These are phyloP conservation scores for Cryphonectria carpinicola DNA, from an alignment of 2,329 filamentous ascomycete species.

Conservation along the genomic window DNA sequence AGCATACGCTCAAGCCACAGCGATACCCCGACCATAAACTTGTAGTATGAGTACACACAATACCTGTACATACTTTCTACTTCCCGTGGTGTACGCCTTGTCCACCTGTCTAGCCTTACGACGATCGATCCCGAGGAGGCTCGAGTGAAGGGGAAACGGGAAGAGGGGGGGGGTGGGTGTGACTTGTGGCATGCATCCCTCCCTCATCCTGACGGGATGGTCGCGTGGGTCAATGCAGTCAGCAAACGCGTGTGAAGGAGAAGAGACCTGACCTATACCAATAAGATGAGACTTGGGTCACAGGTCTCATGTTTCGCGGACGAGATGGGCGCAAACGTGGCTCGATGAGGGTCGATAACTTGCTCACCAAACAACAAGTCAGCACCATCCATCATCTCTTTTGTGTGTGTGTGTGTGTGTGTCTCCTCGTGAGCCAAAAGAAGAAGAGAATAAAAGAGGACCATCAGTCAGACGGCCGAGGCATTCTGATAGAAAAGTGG, in stretches of 20 bases:
- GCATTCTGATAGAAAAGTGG: neutral
- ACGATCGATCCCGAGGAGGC: slow-evolving; percentile 1
- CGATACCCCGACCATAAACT: neutral
- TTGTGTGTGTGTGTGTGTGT: neutral
- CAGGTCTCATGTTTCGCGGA: neutral
- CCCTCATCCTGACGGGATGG: neutral
- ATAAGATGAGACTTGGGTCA: neutral
- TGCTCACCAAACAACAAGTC: neutral
- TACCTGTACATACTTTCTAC: neutral
- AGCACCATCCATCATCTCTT: neutral
- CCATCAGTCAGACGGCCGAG: neutral
- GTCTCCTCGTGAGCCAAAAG: neutral
- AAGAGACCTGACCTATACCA: neutral
- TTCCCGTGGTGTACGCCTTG: neutral
- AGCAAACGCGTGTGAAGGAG: neutral
- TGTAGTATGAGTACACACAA: neutral
- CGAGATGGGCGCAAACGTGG: neutral
- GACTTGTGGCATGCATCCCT: neutral
- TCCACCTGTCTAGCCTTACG: slow-evolving; percentile 10
- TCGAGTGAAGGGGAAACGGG: neutral
- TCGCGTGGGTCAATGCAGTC: neutral
- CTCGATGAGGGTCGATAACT: neutral
- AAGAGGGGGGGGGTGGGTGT: neutral
- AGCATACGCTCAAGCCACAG: neutral
- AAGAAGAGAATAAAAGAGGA: neutral